Base-by-base conservation (phyloP, 768 basidiomycete species). In the Hemileccinum impolitum region DNA sequence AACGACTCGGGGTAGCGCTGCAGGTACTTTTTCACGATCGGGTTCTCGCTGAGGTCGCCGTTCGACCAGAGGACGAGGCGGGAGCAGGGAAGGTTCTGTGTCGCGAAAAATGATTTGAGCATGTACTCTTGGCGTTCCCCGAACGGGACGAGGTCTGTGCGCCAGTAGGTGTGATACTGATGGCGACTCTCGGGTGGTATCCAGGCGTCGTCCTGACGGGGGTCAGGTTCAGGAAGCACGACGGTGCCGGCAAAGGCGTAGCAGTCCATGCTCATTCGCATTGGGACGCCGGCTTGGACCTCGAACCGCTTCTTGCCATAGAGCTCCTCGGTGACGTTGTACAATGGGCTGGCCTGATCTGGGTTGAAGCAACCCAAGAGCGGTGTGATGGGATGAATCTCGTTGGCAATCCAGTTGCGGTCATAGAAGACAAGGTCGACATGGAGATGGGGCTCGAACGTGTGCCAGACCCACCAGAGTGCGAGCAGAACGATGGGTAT, bases 31-130 rank as follows among this genome's bases (percentile, higher is more conserved):
- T 72, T 70, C 41, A 96, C 69, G 52, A 87, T 78, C 17, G 70
- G 54, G 66, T 84, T 80, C 36, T 52, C 44, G 43, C 73, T 67
- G 41, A 90, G 68, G 60, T 90, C 82, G 2, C 88, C 91, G 59
- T 96, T 95, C 12, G 94, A 91, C 95, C 95, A 98, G 35, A 99
- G 70, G 39, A 93, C 75, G 57, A 98, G 73, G n/a, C 79, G 80
- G 6, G 87, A 79, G 37, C 74, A 67, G 8, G 67, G 55, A 7
- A 85, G 57, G 52, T 88, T 80, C 66, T 98, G 95, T 6, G 94
- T 97, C 7, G 93, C 89, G 55, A 98, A 90, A 70, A 94, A 94
- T 3, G 91, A 91, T 58, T 86, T 87, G 63, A 98, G 77, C 77
- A 94, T 90, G 69, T 81, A 84, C 59, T 91, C 88, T 63, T 98